phyloP scores from a whole-genome alignment of 2,329 filamentous ascomycete genomes.

The Dissoconium aciculare region DNA sequence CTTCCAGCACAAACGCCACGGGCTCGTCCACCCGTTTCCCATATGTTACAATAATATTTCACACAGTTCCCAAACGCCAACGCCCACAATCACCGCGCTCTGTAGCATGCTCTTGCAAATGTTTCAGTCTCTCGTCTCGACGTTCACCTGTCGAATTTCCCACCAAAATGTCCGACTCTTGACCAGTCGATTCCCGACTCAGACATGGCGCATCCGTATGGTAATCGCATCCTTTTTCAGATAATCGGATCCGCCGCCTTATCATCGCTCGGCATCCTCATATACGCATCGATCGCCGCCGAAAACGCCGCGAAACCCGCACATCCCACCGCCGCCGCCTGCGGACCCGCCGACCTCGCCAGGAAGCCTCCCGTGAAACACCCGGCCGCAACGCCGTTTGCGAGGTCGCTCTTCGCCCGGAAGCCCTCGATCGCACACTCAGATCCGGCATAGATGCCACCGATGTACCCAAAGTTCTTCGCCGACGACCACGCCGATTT shows the following conservation, averaged over 20 bases:
- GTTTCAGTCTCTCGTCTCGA: no score
- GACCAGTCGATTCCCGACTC: no score
- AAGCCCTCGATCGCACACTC: constrained; percentile 92
- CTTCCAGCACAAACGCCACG: no score
- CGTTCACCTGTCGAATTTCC: no score
- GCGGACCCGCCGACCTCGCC: constrained; percentile 73
- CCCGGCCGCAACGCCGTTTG: constrained; percentile 73
- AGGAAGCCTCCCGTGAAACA: constrained; percentile 84
- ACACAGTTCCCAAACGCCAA: no score
- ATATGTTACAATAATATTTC: no score
- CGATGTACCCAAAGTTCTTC: constrained; percentile 90
- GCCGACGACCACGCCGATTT: constrained; percentile 64
- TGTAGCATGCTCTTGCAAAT: no score
- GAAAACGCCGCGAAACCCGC: constrained; percentile 88
- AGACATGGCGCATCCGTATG: no score
- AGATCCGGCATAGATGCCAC: constrained; percentile 77
- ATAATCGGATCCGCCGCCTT: constrained; percentile 24
- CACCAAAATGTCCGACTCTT: no score
- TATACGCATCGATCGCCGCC: constrained; percentile 80
- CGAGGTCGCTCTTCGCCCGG: constrained; percentile 83
- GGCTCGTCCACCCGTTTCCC: no score
- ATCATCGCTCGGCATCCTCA: constrained; percentile 51
- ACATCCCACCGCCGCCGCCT: constrained; percentile 76
- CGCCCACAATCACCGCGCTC: no score
- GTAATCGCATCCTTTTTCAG: constrained; percentile 11